phyloP scores from a whole-genome alignment of 2,329 filamentous ascomycete genomes.

The Aureobasidium namibiae region DNA sequence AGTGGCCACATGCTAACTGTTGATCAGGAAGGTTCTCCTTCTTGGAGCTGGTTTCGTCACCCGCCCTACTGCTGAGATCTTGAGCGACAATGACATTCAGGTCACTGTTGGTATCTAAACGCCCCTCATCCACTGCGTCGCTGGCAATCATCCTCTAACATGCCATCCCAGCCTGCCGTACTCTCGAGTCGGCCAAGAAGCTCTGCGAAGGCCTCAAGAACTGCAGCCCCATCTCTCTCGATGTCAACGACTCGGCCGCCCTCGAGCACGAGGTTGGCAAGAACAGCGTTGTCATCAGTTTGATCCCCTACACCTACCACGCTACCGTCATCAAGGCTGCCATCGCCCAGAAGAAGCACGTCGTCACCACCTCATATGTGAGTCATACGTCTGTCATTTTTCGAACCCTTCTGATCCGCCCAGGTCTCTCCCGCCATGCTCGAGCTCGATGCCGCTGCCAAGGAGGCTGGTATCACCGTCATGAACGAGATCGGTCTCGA shows the following conservation, averaged over 20 bases:
- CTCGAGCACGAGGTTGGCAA: conserved; percentile 75
- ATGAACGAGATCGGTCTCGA: conserved; percentile 91
- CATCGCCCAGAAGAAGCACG: conserved; percentile 88
- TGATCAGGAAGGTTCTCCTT: conserved; percentile 36
- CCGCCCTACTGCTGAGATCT: conserved; percentile 50
- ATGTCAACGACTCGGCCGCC: conserved; percentile 67
- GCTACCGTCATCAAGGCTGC: conserved; percentile 85
- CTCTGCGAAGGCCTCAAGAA: conserved; percentile 65
- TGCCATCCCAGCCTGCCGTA: conserved; percentile 61
- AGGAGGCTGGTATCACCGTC: conserved; percentile 89
- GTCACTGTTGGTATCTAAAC: conserved; percentile 45
- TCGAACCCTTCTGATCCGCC: neutral
- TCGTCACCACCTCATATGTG: conserved; percentile 91
- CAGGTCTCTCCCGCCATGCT: conserved; percentile 69
- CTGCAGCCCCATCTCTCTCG: conserved; percentile 69
- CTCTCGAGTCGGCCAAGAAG: conserved; percentile 65
- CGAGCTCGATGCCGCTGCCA: conserved; percentile 73
- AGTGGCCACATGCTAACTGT: conserved; percentile 2
- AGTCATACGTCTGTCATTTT: neutral
- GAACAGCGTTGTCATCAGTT: conserved; percentile 44
- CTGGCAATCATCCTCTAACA: neutral
- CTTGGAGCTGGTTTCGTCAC: conserved; percentile 48
- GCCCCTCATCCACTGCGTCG: neutral
- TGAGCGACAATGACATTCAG: conserved; percentile 48
- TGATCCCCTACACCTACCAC: conserved; percentile 92